phyloP scores from a whole-genome alignment of 2,329 filamentous ascomycete species.

The Aspergillus tubingensis region DNA sequence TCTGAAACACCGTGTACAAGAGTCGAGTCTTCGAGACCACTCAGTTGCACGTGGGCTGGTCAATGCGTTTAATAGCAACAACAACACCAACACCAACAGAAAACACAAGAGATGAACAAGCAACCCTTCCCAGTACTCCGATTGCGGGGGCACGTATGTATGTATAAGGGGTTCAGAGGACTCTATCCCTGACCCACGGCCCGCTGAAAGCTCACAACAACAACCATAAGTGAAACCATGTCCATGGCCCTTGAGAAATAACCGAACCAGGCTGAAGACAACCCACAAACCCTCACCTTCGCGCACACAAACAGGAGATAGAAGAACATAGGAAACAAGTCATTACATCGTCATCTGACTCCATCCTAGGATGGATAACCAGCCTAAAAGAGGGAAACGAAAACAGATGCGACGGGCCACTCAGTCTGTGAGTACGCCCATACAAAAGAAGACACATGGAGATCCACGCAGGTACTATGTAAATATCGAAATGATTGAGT shows the following conservation, averaged over 20 bases:
- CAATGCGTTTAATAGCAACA: neutral
- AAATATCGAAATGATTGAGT: conserved; percentile 11
- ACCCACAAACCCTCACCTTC: conserved; percentile 1
- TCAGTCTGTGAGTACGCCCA: neutral
- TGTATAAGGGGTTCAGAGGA: neutral
- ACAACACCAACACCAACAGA: neutral
- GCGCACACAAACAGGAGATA: conserved; percentile 2
- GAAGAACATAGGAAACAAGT: conserved; percentile 26
- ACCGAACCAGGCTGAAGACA: conserved; percentile 3
- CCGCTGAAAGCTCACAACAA: neutral
- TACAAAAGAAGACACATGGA: neutral
- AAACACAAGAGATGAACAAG: conserved; percentile 9
- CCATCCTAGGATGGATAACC: conserved; percentile 13
- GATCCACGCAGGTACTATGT: neutral
- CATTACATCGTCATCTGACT: conserved; percentile 36
- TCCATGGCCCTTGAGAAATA: neutral
- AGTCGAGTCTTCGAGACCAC: neutral
- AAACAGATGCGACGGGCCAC: conserved; percentile 15
- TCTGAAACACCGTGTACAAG: neutral
- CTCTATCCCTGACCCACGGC: conserved; percentile 1
- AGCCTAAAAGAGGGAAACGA: conserved; percentile 13
- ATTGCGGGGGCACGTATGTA: neutral
- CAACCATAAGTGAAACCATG: neutral
- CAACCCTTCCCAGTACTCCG: neutral
- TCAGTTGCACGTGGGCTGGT: neutral